phyloP scores from a whole-genome alignment of 345 rosid species.

The Clausena lansium region DNA sequence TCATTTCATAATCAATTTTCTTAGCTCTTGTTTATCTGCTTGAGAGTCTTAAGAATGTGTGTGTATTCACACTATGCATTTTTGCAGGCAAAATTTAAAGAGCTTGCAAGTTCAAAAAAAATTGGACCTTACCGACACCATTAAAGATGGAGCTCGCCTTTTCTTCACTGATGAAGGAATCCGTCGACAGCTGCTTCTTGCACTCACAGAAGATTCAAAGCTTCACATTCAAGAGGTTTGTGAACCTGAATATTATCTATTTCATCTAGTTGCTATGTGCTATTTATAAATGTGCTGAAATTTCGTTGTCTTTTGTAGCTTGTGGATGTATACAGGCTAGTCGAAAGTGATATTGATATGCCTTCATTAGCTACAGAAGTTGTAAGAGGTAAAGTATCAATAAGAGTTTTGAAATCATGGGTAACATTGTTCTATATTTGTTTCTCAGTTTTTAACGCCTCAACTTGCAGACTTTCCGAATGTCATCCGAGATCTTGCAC shows the following conservation, averaged over 20 bases:
- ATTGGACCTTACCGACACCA: conserved; percentile 83
- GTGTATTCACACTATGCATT: not conserved
- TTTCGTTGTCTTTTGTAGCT: conserved; percentile 45
- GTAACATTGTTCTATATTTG: not conserved
- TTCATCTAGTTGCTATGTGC: not conserved
- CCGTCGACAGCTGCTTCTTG: conserved; percentile 88
- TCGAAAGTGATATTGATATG: conserved; percentile 74
- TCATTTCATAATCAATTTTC: conserved; percentile 7
- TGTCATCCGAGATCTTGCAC: conserved; percentile 67
- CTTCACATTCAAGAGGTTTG: conserved; percentile 93
- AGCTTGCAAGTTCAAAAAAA: conserved; percentile 42
- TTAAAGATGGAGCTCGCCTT: conserved; percentile 94
- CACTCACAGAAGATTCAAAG: conserved; percentile 88
- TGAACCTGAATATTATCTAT: not conserved
- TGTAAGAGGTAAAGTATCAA: conserved; percentile 52
- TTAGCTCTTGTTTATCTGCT: conserved; percentile 9
- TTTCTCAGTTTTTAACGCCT: conserved; percentile 3
- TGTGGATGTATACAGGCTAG: conserved; percentile 80
- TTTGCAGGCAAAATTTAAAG: conserved; percentile 46
- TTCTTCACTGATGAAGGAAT: conserved; percentile 80
- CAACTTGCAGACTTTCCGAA: conserved; percentile 65
- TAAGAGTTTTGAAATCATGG: not conserved
- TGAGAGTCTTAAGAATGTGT: conserved; percentile 2
- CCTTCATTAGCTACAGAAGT: conserved; percentile 74
- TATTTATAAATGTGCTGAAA: conserved; percentile 17